These are phyloP conservation scores for Wallemia mellicola DNA, from an alignment of 1,284 basidiomycete species.

Conservation along the genomic window DNA sequence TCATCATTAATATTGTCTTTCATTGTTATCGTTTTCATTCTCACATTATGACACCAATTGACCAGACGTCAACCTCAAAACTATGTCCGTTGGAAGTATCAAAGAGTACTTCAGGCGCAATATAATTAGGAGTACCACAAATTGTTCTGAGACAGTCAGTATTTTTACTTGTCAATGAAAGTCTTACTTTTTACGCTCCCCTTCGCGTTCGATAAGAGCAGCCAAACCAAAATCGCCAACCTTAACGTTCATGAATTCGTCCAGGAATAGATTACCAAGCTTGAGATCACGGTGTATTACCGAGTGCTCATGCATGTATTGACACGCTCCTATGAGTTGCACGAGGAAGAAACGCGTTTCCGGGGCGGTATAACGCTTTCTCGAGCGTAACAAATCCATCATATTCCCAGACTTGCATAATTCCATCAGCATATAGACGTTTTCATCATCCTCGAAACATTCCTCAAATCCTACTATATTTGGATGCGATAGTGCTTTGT, in stretches of 20 bases:
- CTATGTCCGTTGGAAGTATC: slow-evolving; percentile 86
- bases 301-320: slow-evolving; percentile 73
- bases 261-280: slow-evolving; percentile 81
- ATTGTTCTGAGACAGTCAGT: no score
- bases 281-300: slow-evolving; percentile 93
- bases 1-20: no score
- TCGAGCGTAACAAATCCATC: slow-evolving; percentile 69
- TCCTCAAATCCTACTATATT: slow-evolving; percentile 80
- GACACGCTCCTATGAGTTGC: slow-evolving; percentile 78
- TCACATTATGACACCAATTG: slow-evolving; percentile 80
- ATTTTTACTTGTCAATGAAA: no score
- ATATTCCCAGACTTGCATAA: slow-evolving; percentile 54
- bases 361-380: slow-evolving; percentile 65
- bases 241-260: slow-evolving; percentile 73
- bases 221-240: slow-evolving; percentile 94
- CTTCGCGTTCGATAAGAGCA: slow-evolving; percentile 78
- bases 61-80: slow-evolving; percentile 97
- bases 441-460: slow-evolving; percentile 80
- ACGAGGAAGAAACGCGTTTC: slow-evolving; percentile 78
- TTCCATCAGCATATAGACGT: slow-evolving; percentile 92
- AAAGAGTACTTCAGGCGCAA: slow-evolving; percentile 89
- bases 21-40: no score
- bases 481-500: slow-evolving; percentile 63
- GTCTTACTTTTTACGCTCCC: slow-evolving; percentile 65
- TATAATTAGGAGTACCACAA: slow-evolving; percentile 95